A percentile compares a stretch with the other conserved stretches of the same genome.
phyloP scores from a whole-genome alignment of 1,284 basidiomycete genomes.

The Tilletia indica region DNA sequence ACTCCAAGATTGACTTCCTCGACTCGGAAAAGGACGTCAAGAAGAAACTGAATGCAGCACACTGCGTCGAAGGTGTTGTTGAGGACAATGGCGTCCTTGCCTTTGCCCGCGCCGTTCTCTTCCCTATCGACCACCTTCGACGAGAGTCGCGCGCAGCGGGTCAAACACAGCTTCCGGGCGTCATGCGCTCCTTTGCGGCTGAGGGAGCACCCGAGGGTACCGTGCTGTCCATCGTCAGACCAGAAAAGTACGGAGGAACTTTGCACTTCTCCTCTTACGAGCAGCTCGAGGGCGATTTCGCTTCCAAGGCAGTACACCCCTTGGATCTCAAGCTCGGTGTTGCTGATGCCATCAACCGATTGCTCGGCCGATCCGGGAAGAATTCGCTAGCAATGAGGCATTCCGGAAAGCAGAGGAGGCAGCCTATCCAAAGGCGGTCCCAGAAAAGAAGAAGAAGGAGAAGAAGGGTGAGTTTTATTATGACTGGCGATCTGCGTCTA shows the following conservation, averaged over 20 bases:
- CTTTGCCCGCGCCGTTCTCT: slow-evolving; percentile 82
- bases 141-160: slow-evolving; percentile 28
- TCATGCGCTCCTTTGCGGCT: slow-evolving; percentile 10
- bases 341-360: slow-evolving; percentile 69
- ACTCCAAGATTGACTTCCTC: slow-evolving; percentile 97
- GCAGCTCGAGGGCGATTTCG: slow-evolving; percentile 75
- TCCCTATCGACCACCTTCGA: slow-evolving; percentile 68
- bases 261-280: slow-evolving; percentile 72
- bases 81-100: slow-evolving; percentile 87
- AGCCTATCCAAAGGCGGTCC: slow-evolving; percentile 69
- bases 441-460: slow-evolving; percentile 18
- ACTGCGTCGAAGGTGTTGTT: slow-evolving; percentile 90
- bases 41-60: slow-evolving; percentile 86
- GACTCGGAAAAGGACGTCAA: slow-evolving; percentile 79
- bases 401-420: slow-evolving; percentile 76
- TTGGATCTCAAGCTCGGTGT: slow-evolving; percentile 84
- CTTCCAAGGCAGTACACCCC: slow-evolving; percentile 76
- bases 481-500: too few species aligned
- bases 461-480: slow-evolving; percentile 6
- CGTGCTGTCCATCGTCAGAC: slow-evolving; percentile 75
- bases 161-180: neutral
- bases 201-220: slow-evolving; percentile 62
- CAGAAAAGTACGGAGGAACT: slow-evolving; percentile 71
- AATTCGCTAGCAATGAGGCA: slow-evolving; percentile 73
- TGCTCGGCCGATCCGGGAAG: slow-evolving; percentile 80